These are phyloP conservation scores for Aspergillus intermedius DNA, from an alignment of 2,329 filamentous ascomycete genomes.

Conservation along the genomic window DNA sequence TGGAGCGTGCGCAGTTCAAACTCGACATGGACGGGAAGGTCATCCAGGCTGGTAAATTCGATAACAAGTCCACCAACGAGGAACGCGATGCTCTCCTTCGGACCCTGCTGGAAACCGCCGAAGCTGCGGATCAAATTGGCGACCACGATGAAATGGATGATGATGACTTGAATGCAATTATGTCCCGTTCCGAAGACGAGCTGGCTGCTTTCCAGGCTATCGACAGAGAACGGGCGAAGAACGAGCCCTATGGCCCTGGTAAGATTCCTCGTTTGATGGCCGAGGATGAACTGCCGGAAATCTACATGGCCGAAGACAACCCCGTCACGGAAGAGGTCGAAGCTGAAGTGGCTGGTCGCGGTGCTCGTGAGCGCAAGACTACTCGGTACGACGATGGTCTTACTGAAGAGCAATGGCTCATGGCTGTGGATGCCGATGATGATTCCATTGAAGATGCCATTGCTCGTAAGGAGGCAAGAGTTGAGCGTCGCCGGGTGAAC, in stretches of 20 bases:
- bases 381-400: conserved; percentile 96
- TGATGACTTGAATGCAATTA: conserved; percentile 89
- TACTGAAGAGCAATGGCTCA: conserved; percentile 97
- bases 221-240: conserved; percentile 65
- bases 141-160: conserved; percentile 98
- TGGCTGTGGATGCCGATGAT: conserved; percentile 94
- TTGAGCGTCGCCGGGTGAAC: conserved; percentile 72
- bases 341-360: conserved; percentile 70
- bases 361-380: conserved; percentile 87
- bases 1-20: conserved; percentile 95
- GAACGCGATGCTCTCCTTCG: conserved; percentile 95
- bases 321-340: conserved; percentile 72
- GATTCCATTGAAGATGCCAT: conserved; percentile 91
- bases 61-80: conserved; percentile 98
- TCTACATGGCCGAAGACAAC: conserved; percentile 83
- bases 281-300: conserved; percentile 84
- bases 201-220: conserved; percentile 71
- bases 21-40: conserved; percentile 99
- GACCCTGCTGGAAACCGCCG: conserved; percentile 78
- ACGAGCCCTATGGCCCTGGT: conserved; percentile 63
- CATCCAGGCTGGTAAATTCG: conserved; percentile 98
- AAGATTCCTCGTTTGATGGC: conserved; percentile 73
- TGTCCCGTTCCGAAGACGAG: conserved; percentile 82
- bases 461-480: conserved; percentile 77
- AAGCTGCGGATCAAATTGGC: conserved; percentile 61